Evolutionary conservation across 306 rosid genomes (phyloP).

Genomic region (Mimosa pudica): DNA sequence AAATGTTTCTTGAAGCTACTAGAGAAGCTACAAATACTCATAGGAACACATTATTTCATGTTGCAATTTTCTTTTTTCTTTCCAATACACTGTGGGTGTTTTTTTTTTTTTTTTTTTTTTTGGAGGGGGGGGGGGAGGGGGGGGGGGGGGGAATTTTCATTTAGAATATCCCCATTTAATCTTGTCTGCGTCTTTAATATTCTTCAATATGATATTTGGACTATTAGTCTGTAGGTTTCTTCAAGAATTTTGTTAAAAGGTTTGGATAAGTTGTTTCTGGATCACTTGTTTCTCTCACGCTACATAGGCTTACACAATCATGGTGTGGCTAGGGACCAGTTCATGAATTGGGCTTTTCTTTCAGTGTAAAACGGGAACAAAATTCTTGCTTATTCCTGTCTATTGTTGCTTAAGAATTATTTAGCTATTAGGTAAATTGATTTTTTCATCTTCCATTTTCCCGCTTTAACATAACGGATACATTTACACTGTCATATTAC

Average conservation of each 20-base stretch:
- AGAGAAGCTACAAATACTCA: neutral
- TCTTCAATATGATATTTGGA: neutral
- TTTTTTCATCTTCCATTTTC: neutral
- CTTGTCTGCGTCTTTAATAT: slow-evolving; percentile 4
- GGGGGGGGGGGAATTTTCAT: neutral
- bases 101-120: no score
- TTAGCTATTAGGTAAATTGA: neutral
- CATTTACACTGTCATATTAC: neutral
- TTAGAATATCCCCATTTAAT: neutral
- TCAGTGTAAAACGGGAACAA: neutral
- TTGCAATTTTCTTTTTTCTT: slow-evolving; percentile 2
- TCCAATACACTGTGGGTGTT: neutral
- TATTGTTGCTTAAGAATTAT: slow-evolving; percentile 5
- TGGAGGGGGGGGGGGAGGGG: no score
- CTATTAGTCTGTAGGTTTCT: neutral
- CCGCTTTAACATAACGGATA: neutral
- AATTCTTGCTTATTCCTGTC: neutral
- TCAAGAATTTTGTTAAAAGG: slow-evolving; percentile 11
- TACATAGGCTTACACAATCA: neutral
- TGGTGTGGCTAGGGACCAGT: neutral
- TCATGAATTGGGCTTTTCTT: neutral
- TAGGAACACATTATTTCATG: neutral
- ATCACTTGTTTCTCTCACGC: neutral
- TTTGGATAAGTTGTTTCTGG: neutral
- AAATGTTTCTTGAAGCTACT: neutral